Evolutionary conservation across 176 grass and related monocot genomes (phyloP), one percentile per base, ranked within the genome.

Genomic region (Ananas comosus): DNA sequence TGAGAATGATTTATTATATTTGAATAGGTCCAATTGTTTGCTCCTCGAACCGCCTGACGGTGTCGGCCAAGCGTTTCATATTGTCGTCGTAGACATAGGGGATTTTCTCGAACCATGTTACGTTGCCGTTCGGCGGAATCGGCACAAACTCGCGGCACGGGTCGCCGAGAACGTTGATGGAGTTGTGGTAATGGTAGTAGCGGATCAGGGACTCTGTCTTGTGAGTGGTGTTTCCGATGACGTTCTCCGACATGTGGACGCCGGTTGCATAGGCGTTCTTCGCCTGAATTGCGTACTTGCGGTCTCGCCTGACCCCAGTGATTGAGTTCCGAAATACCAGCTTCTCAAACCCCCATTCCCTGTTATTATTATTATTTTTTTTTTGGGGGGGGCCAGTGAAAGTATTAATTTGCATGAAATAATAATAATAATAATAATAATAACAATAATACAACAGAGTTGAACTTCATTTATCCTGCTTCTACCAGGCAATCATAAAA

Each of bases 161-260:
- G 65, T 96, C 89, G 4, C 83, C 76, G 1, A 87, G 73, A 0
- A 90, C 86, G 33, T 96, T 96, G 70, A 96, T 96, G 11, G 93
- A 87, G 29, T 92, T 92, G 74, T 96, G 93, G 79, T 96, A 96
- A 69, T 96, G 93, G 74, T 96, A 96, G 79, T 96, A 96, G 1
- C 84, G 76, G 51, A 96, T 90, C 67, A 96, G 83, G 22, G 86
- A 82, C 72, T 96, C 93, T 0, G 93, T 92, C 71, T 92, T 96
- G 83, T 96, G 93, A 1, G 89, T 96, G 66, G 93, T 92, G 56
- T 96, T 92, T 70, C 93, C 93, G 17, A 92, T 90, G 10, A 92
- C 50, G 13, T 96, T 96, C 71, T 96, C 51, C 0, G 93, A 96
- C 93, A 96, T 96, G 50, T 96, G 91, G 0, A 96, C 82, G 9